phyloP scores from a whole-genome alignment of 768 basidiomycete species.

The Amanita pallidorosea region DNA sequence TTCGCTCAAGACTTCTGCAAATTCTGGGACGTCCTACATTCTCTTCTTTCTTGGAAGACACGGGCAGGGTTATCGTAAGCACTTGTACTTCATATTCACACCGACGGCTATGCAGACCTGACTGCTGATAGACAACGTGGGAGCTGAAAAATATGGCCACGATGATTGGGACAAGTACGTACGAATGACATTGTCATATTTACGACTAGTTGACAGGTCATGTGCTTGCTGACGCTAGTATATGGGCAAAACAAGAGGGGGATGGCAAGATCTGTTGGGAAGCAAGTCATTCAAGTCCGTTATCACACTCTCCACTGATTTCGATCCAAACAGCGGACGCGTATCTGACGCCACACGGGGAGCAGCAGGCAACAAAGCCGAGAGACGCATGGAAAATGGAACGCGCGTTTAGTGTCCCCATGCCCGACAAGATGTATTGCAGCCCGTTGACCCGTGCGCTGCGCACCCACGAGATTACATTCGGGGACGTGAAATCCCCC shows the following conservation, averaged over 20 bases:
- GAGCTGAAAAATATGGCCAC: slow-evolving; percentile 43
- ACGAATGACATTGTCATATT: neutral
- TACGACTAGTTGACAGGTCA: neutral
- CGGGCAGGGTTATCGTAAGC: slow-evolving; percentile 64
- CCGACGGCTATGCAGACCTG: neutral
- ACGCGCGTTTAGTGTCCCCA: slow-evolving; percentile 28
- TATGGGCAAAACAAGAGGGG: slow-evolving; percentile 53
- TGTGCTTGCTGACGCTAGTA: slow-evolving; percentile 19
- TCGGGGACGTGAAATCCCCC: slow-evolving; percentile 23
- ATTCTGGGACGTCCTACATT: slow-evolving; percentile 38
- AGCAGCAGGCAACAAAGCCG: slow-evolving; percentile 39
- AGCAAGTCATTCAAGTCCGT: slow-evolving; percentile 31
- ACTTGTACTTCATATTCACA: neutral
- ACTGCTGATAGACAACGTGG: slow-evolving; percentile 49
- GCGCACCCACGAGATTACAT: slow-evolving; percentile 43
- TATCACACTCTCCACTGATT: too few relatives aligned
- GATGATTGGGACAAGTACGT: slow-evolving; percentile 52
- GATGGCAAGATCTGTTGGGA: slow-evolving; percentile 62
- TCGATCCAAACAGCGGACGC: slow-evolving; percentile 43
- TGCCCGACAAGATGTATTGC: slow-evolving; percentile 46
- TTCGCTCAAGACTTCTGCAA: slow-evolving; percentile 31
- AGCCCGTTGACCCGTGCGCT: slow-evolving; percentile 61
- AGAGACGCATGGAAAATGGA: slow-evolving; percentile 39
- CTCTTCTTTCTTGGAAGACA: slow-evolving; percentile 59
- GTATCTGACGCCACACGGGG: slow-evolving; percentile 46